Evolutionary conservation across 1,284 basidiomycete genomes (phyloP).

Genomic region (Leccinum subatratum): DNA sequence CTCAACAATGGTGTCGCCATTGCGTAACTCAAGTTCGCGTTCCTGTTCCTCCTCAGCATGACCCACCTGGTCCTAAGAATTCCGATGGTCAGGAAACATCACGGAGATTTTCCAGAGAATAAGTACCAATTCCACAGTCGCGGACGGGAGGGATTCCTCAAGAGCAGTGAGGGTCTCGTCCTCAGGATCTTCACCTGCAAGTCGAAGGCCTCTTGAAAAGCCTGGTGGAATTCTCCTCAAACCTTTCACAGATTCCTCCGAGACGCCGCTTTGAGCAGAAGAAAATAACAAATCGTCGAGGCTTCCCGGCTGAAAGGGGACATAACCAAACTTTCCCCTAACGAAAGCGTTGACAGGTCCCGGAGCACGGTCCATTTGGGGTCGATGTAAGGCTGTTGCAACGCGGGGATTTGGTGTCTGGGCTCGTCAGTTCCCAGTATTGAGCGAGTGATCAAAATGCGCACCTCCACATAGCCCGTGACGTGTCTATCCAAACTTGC

Average conservation of each 20-base stretch:
- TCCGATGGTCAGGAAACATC: conserved; percentile 4
- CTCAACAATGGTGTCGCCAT: conserved; percentile 38
- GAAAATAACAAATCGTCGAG: conserved; percentile 57
- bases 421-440: conserved; percentile 9
- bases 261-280: conserved; percentile 33
- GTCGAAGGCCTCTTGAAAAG: conserved; percentile 60
- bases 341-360: conserved; percentile 79
- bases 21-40: conserved; percentile 16
- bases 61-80: conserved; percentile 17
- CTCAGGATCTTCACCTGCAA: conserved; percentile 53
- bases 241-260: conserved; percentile 39
- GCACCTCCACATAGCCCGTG: conserved; percentile 74
- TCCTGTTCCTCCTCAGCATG: conserved; percentile 19
- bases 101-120: neutral
- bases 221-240: conserved; percentile 61
- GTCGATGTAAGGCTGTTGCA: conserved; percentile 71
- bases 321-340: conserved; percentile 85
- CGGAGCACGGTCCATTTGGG: conserved; percentile 77
- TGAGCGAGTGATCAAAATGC: conserved; percentile 3
- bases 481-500: conserved; percentile 77
- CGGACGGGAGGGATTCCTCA: conserved; percentile 24
- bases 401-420: conserved; percentile 51
- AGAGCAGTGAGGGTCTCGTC: conserved; percentile 42
- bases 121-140: conserved; percentile 18
- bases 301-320: conserved; percentile 91